Evolutionary conservation across 306 rosid species (phyloP), one percentile per base, ranked within the genome.

Genomic region (Abrus precatorius): DNA sequence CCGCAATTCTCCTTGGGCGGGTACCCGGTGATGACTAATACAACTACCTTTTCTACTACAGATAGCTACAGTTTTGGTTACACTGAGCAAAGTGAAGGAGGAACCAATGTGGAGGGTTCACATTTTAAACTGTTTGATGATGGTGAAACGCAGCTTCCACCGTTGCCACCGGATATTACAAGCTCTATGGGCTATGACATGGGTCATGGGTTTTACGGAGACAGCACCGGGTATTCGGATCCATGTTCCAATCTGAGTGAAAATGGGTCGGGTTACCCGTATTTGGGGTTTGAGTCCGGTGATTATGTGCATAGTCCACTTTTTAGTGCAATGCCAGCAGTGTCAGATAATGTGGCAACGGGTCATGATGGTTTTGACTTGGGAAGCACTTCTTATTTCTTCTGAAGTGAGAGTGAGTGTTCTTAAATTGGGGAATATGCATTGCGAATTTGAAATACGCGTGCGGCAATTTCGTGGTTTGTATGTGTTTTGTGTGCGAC

Each of bases 151-250:
- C 56, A 85, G 77, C 91, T 88, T 48, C 91, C 89, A 6, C 91
- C 91, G 1, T 84, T 88, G 82, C 89, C 91, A 9, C 89, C 89
- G 10, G 89, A 86, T 72, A 86, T 86, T 10, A 86, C 85, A 1
- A 86, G 89, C 81, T 86, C 89, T 20, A 14, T 44, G 10, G 83
- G 84, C 28, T 77, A 85, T 20, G 79, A 79, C 4, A 60, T 73
- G 81, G 56, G 56, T 29, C 9, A 68, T 11, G 74, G 74, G 28
- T 29, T 68, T 47, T 68, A 45, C 0, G 74, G 41, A 10, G 38
- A 68, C 27, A n/a, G 14, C 0, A 32, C 4, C 14, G 75, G 61
- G 75, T 70, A 9, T 33, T 32, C 75, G 8, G 48, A 70, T n/a
- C 75, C 59, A 0, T 3, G 13, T 32, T 48, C 9, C 1, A n/a